Evolutionary conservation across 108 stramenopile genomes (phyloP).

Genomic region (Poteriospumella lacustris): DNA sequence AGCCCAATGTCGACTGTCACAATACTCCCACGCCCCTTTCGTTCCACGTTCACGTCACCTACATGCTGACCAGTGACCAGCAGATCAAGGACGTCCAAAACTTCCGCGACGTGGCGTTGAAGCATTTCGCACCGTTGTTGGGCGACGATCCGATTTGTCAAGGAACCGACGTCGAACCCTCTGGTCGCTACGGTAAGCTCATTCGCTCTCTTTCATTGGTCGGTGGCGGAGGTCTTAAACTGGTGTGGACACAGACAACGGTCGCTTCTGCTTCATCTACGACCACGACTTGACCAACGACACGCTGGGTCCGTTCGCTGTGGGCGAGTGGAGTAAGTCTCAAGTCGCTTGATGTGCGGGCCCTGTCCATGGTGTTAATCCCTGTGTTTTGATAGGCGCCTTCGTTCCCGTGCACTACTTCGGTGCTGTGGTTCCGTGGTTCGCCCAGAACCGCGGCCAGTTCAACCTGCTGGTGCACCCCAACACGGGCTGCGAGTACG

Average conservation of each 20-base stretch:
- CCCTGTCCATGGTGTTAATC: too few species aligned
- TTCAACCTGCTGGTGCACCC: conserved; percentile 16
- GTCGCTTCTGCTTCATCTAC: neutral
- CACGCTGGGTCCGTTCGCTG: conserved; percentile 17
- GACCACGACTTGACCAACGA: conserved; percentile 13
- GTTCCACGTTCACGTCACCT: conserved; percentile 10
- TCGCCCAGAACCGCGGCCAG: neutral
- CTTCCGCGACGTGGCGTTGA: neutral
- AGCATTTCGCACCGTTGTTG: neutral
- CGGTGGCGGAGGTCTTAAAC: too few species aligned
- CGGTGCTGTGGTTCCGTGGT: conserved; percentile 6
- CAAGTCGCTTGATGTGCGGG: neutral
- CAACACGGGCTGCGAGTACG: conserved; percentile 25
- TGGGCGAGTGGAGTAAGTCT: conserved; percentile 26
- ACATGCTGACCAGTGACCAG: neutral
- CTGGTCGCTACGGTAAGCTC: neutral
- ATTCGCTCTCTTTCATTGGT: too few species aligned
- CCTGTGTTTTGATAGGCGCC: neutral
- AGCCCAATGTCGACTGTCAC: neutral
- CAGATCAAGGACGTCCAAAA: neutral
- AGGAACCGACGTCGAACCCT: neutral
- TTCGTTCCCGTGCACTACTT: conserved; percentile 22
- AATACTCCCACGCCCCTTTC: neutral
- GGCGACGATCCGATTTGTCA: neutral
- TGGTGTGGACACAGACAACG: neutral